Conservation (phyloP, 75 land plant species). For the Pinus taeda region DNA sequence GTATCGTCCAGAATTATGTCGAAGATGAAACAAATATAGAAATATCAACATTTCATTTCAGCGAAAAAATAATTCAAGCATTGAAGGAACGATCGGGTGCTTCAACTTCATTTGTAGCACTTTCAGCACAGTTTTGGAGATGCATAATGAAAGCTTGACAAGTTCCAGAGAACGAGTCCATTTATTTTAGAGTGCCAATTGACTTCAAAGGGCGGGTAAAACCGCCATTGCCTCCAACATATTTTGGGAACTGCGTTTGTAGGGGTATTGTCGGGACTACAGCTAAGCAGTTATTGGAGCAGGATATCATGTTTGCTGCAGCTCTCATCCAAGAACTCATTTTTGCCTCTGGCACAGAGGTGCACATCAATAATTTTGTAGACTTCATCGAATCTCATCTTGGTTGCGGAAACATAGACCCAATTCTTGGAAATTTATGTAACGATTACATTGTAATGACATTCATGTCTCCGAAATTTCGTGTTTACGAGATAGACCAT, state of each 20-base stretch:
- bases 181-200: conserved; percentile 2
- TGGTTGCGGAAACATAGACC: too few relatives aligned
- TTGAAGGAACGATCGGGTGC: neutral
- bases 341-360: too few relatives aligned
- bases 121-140: conserved; percentile 40
- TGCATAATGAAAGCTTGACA: conserved; percentile 24
- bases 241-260: conserved; percentile 51
- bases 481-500: neutral
- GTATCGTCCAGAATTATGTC: neutral
- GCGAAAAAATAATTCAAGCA: neutral
- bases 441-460: too few relatives aligned
- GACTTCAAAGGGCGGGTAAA: conserved; percentile 21
- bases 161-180: neutral
- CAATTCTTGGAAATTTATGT: too few relatives aligned
- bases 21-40: neutral
- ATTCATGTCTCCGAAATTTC: neutral
- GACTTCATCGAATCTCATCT: too few relatives aligned
- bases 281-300: conserved; percentile 4
- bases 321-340: conserved; percentile 1
- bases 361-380: too few relatives aligned
- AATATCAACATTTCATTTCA: neutral
- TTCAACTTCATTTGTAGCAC: conserved; percentile 20
- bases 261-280: neutral
- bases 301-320: neutral
- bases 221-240: conserved; percentile 24